Base-by-base conservation (phyloP, 164 flowering plant species). In the Aristolochia contorta region DNA sequence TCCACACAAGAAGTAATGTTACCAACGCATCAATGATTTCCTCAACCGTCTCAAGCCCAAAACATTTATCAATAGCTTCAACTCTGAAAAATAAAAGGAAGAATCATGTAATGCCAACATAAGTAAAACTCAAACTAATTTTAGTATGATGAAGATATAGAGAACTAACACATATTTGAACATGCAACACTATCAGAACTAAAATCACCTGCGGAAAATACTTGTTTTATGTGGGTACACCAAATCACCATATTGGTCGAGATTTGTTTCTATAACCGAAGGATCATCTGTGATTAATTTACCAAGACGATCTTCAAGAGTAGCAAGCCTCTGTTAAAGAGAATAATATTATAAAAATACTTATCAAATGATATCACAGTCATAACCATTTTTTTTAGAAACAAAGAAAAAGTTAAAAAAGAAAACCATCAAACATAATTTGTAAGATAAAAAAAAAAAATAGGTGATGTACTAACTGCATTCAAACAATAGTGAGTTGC, bases 1-100 rank as follows among this genome's bases (percentile, higher is more conserved):
- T 5, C 30, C 0, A 4, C 53, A 49, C 24, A 56, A 8, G 6
- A 56, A 16, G 12, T 15, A 56, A 6, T 61, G 88, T 82, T 78
- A 91, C 97, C 92, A 91, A 46, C 65, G 96, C 85, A 66, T 79
- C 83, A 59, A 89, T 63, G 59, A 91, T 91, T 74, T 89, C 98
- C 72, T 91, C 98, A 57, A 89, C 83, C 2, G 97, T 82, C 62
- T 83, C 96, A 64, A 74, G 87, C 75, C 90, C 30, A 71, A 91
- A 91, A 71, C 84, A 83, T 71, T 76, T 86, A 67, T 91, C 94
- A 58, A 89, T 80, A 43, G 60, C 69, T n/a, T 84, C 86, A 32
- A 85, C 63, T 82, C 98, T 91, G 82, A 71, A 32, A 55, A 30
- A 24, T 13, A 16, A 37, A 37, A 37, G 7, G 12, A 6, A 10